phyloP scores from a whole-genome alignment of 1,139 yeast genomes.

The Debaryomycetaceae sp. region DNA sequence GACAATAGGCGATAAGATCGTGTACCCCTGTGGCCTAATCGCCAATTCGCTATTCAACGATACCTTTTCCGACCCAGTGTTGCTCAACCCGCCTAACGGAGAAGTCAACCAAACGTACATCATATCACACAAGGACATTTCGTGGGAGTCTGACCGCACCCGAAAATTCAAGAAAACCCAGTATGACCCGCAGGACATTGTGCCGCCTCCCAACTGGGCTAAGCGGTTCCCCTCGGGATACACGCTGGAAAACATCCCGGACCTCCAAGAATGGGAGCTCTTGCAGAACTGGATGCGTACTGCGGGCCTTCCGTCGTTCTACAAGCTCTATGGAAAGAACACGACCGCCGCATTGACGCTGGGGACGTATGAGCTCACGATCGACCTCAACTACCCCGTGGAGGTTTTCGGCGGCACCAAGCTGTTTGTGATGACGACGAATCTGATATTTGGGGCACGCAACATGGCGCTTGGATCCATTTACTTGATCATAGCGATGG shows the following conservation, averaged over 20 bases:
- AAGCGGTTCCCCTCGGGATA: conserved; percentile 60
- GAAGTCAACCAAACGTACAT: conserved; percentile 31
- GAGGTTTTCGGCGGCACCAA: conserved; percentile 60
- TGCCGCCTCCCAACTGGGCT: conserved; percentile 74
- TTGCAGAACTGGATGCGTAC: conserved; percentile 80
- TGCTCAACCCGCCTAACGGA: conserved; percentile 31
- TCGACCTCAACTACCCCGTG: conserved; percentile 63
- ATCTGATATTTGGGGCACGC: conserved; percentile 60
- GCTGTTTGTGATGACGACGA: conserved; percentile 55
- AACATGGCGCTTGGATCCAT: conserved; percentile 58
- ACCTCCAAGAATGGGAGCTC: conserved; percentile 35
- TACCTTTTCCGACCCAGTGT: conserved; percentile 41
- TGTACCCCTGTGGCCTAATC: conserved; percentile 71
- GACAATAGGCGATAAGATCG: conserved; percentile 24
- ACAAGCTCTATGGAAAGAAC: conserved; percentile 55
- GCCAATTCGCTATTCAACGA: conserved; percentile 73
- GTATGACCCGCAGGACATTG: conserved; percentile 47
- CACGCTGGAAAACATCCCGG: conserved; percentile 52
- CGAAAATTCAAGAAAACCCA: conserved; percentile 47
- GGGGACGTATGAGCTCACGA: conserved; percentile 50
- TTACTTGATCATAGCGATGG: conserved; percentile 53
- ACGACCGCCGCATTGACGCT: conserved; percentile 34
- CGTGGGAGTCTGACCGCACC: conserved; percentile 56
- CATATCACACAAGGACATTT: conserved; percentile 46
- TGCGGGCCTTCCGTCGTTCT: conserved; percentile 62